These are phyloP conservation scores for Xylaria polymorpha DNA, from an alignment of 2,329 filamentous ascomycete genomes.

Conservation along the genomic window DNA sequence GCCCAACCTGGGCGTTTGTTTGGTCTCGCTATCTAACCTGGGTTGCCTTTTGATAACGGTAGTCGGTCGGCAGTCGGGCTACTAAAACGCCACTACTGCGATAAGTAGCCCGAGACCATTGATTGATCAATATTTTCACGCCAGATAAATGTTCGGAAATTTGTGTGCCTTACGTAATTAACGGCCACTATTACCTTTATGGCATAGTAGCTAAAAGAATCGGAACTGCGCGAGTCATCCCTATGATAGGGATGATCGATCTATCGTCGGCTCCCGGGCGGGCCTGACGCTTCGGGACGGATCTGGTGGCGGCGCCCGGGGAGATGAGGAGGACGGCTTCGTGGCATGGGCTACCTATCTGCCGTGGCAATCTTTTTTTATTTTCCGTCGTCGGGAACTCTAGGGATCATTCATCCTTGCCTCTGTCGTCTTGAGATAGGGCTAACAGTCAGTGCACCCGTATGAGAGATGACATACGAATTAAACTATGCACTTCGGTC, in stretches of 20 bases:
- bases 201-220: not conserved
- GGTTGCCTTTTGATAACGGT: not conserved
- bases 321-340: not conserved
- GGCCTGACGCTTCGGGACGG: constrained; percentile 19
- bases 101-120: not conserved
- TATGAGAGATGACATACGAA: not conserved
- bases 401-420: not conserved
- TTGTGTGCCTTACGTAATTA: constrained; percentile 23
- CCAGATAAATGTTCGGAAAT: not conserved
- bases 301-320: constrained; percentile 13
- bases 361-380: not conserved
- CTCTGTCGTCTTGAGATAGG: not conserved
- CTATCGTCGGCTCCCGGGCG: not conserved
- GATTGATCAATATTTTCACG: not conserved
- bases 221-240: not conserved
- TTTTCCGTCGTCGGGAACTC: not conserved
- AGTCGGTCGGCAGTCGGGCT: constrained; percentile 24
- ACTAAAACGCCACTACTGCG: not conserved
- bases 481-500: not conserved
- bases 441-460: not conserved
- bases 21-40: no score
- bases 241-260: not conserved
- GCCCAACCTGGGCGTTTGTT: no score
- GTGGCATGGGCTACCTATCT: not conserved
- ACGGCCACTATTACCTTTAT: not conserved